Conservation (phyloP, 495 filamentous ascomycete species). For the Aspergillus funiculosus region DNA sequence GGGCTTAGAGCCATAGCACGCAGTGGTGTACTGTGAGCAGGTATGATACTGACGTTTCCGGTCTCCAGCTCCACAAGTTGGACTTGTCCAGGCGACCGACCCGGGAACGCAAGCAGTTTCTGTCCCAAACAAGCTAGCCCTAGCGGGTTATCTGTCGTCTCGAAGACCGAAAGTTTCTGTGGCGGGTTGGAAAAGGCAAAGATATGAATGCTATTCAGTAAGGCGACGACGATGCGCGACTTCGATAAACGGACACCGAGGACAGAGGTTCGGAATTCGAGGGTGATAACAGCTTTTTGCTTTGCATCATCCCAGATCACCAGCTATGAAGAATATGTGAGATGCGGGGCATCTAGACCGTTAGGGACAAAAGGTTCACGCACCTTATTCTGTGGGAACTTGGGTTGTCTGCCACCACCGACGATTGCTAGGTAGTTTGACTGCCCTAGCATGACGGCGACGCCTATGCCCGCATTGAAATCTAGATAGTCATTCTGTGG, state of each 20-base stretch:
- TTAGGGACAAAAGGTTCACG: slow-evolving; percentile 10
- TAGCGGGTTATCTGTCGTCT: slow-evolving; percentile 80
- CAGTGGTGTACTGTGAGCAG: slow-evolving; percentile 76
- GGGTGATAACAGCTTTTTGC: slow-evolving; percentile 63
- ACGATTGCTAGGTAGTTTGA: slow-evolving; percentile 86
- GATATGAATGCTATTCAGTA: slow-evolving; percentile 76
- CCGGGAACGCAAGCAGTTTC: slow-evolving; percentile 73
- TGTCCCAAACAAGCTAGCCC: slow-evolving; percentile 75
- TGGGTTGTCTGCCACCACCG: slow-evolving; percentile 80
- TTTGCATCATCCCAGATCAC: slow-evolving; percentile 90
- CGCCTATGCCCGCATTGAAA: slow-evolving; percentile 77
- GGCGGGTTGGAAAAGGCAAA: slow-evolving; percentile 78
- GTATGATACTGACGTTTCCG: slow-evolving; percentile 88
- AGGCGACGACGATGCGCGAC: slow-evolving; percentile 70
- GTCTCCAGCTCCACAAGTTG: slow-evolving; percentile 78
- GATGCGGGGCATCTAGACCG: no score
- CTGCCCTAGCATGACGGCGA: slow-evolving; percentile 81
- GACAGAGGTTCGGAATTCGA: slow-evolving; percentile 71
- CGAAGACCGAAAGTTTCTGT: slow-evolving; percentile 64
- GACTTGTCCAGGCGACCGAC: slow-evolving; percentile 80
- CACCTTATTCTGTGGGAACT: slow-evolving; percentile 84
- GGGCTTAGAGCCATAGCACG: slow-evolving; percentile 74
- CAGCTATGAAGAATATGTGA: slow-evolving; percentile 43
- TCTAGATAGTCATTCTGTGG: slow-evolving; percentile 46
- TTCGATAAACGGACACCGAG: slow-evolving; percentile 72